Evolutionary conservation across 306 rosid genomes (phyloP), one percentile per base, ranked within the genome.

Genomic region (Clitoria ternatea): DNA sequence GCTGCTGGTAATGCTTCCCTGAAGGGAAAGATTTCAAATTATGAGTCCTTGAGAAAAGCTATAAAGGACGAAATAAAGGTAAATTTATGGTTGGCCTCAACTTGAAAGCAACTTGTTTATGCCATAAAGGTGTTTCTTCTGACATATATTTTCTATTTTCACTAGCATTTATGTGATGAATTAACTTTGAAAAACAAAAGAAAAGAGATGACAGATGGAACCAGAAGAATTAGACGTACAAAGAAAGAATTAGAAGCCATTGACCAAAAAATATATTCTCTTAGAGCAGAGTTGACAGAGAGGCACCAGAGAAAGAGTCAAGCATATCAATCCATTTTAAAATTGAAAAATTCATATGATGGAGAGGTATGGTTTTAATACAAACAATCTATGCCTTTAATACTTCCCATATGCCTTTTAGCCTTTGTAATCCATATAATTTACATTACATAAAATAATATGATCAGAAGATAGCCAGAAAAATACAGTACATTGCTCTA

Each of bases 1-100:
- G 54, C 30, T 43, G 18, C 50, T 4, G 40, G 42, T 29, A 42
- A 62, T 77, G 61, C 52, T 29, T 14, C 15, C 32, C 14, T 14
- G 14, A 57, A 45, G 44, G 63, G 24, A 15, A 67, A 56, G 19
- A 76, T 47, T 47, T 19, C 59, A 12, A 48, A 49, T 4, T 37
- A 4, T 19, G 66, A 19, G 2, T 49, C 57, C 30, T 27, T 69
- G 65, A 68, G 60, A 35, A 69, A 67, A 12, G 30, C 30, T 15
- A 0, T 76, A 1, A 47, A 47, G 42, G 75, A 57, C 2, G 70
- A 56, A 67, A 76, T 76, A 32, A 76, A 69, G 39, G 70, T 76
- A 24, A 24, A 35, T 8, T 12, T 32, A 33, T 44, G 23, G 9
- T 6, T 27, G n/a, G 15, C 45, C 13, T 40, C 0, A 6, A 40